Evolutionary conservation across 2,329 filamentous ascomycete genomes (phyloP), one percentile per base, ranked within the genome.

Genomic region (Cyanodermella asteris): DNA sequence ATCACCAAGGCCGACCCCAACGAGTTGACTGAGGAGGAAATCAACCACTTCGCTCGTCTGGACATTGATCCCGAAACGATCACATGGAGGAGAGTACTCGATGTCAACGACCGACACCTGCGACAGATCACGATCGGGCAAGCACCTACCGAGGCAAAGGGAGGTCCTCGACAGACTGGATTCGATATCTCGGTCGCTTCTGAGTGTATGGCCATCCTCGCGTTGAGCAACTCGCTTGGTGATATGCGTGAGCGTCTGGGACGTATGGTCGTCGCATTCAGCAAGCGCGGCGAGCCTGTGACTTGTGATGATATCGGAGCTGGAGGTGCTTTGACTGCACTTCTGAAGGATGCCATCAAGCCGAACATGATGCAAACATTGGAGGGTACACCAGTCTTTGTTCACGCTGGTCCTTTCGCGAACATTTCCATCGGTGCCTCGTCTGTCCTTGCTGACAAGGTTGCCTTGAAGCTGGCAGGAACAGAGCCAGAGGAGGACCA

Each of bases 291-390:
- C 24, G 82, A 94, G 32, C 78, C 87, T 2, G 74, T 97, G 23
- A 94, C 87, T 30, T 91, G 81, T 42, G 87, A 97, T 44, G 87
- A 97, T 43, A 69, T 97, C 40, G 87, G 87, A 37, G 78, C 72
- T 12, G 82, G 82, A 27, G 87, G 87, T 39, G 87, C 87, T 25
- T 58, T 97, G 35, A 81, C 87, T 21, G 84, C 82, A 16, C 60
- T 97, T 40, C 93, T 97, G 77, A 87, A 75, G 55, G 87, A 97
- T 50, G 82, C 87, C 28, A 91, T 94, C 55, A 97, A 97, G 61
- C 87, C 87, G 31, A 97, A 93, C 54, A 58, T 97, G 35, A 94
- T 97, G 87, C 87, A 97, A 52, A 91, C 80, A 16, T 59, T 97
- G 26, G 87, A 97, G 49, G 87, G 87, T 15, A 97, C 87, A 6